Base-by-base conservation (phyloP, 2,329 filamentous ascomycete genomes). In the Nakataea oryzae region DNA sequence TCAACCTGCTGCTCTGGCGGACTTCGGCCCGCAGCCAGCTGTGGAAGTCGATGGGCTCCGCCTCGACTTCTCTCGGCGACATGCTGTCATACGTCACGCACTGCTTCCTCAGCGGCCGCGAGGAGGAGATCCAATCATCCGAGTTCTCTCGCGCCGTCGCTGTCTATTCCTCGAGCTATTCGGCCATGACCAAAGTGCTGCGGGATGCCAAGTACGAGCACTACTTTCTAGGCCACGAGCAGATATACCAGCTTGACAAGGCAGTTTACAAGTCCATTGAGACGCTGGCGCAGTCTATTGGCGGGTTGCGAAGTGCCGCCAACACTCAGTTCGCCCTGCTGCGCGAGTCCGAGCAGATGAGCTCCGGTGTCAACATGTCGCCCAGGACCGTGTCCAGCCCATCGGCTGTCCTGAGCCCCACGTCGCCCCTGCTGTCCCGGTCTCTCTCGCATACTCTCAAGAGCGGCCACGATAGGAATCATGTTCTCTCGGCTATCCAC, bases 191-290 rank as follows among this genome's bases (percentile, higher is more conserved):
- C 60, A 90, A 88, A 71, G 88, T 90, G 64, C 78, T 96, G 14
- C 84, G 86, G 65, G 93, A 97, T 73, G 89, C 93, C 17, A 96
- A 93, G 71, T 87, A 91, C 63, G 93, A 97, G 73, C 90, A 96
- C 70, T 96, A 90, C 69, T 77, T 93, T 2, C 73, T 91, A 5
- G 93, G 93, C 1, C 87, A 85, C 3, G 93, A 96, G 71, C 82
- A 82, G 62, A 83, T 93, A 65, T 96, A 96, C 72, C 81, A 82
- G 50, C 81, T 96, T 3, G 90, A 97, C 69, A 87, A 88, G 66
- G 86, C 84, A 28, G 81, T 97, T 4, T 89, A 93, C 57, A 88
- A 91, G 69, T 93, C 90, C 66, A 84, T 97, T 69, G 91, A 96
- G 72, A 86, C 85, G 58, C 81, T 97, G 30, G 87, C 91, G 5